Percentiles rank a stretch among this genome's conserved stretches.
These are phyloP conservation scores for Debaryomyces subglobosus DNA, from an alignment of 1,139 yeast genomes.

Conservation along the genomic window DNA sequence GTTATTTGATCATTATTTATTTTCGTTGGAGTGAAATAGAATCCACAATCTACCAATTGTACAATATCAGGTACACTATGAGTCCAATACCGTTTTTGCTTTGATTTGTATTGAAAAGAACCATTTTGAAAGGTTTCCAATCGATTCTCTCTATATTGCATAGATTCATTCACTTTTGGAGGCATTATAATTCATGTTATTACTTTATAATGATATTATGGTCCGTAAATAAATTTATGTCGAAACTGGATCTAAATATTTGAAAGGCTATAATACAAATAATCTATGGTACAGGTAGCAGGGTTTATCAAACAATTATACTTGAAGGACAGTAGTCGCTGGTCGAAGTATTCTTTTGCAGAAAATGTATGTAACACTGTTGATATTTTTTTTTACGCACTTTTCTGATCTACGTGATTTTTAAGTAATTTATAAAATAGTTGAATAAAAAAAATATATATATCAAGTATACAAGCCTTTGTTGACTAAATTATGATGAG, in stretches of 20 bases:
- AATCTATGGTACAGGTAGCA: neutral
- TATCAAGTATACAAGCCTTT: neutral
- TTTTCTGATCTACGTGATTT: neutral
- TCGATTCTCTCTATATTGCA: constrained; percentile 15
- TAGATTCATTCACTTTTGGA: constrained; percentile 11
- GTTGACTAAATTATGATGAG: neutral
- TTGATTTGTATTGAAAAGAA: constrained; percentile 14
- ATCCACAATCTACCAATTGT: constrained; percentile 61
- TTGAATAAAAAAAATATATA: neutral
- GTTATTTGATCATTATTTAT: constrained; percentile 49
- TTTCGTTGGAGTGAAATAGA: constrained; percentile 64
- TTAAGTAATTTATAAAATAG: neutral
- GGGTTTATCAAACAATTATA: neutral
- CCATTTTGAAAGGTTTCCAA: constrained; percentile 14
- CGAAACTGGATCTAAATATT: neutral
- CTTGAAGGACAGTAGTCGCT: neutral
- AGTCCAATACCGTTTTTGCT: constrained; percentile 21
- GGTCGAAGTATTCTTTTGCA: neutral
- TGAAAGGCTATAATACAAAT: neutral
- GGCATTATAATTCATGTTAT: constrained; percentile 12
- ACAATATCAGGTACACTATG: constrained; percentile 18
- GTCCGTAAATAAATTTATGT: neutral
- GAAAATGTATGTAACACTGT: neutral
- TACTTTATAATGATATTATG: neutral
- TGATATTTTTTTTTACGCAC: neutral